Conservation (phyloP, 768 basidiomycete species). For the Lactifluus rugatus region DNA sequence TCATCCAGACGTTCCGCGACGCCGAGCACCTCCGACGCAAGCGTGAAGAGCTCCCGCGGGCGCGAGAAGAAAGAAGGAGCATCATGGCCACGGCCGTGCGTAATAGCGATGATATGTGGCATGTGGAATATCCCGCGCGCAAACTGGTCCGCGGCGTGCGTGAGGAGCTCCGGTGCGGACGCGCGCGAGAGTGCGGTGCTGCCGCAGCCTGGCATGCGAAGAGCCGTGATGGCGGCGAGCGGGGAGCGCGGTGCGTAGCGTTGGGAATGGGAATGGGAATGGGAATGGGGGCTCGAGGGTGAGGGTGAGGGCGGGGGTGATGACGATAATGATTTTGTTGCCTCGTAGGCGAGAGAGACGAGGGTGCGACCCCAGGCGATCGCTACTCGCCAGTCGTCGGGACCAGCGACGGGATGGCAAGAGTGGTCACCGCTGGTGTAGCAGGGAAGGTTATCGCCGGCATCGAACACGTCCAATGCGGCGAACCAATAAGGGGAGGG, state of each 20-base stretch:
- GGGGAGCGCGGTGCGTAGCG: conserved; percentile 30
- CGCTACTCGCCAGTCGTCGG: conserved; percentile 60
- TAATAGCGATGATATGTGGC: conserved; percentile 36
- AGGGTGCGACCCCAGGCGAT: conserved; percentile 59
- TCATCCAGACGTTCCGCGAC: conserved; percentile 46
- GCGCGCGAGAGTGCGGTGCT: conserved; percentile 36
- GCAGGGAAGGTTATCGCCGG: conserved; percentile 51
- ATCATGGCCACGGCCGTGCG: neutral
- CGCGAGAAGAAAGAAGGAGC: conserved; percentile 32
- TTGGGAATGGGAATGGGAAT: neutral
- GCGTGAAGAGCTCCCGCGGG: conserved; percentile 49
- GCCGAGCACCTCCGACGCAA: conserved; percentile 51
- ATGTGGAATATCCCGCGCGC: conserved; percentile 61
- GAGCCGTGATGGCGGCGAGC: conserved; percentile 39
- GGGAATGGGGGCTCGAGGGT: neutral
- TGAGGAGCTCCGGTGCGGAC: conserved; percentile 42
- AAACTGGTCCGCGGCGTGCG: conserved; percentile 60
- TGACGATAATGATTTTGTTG: neutral
- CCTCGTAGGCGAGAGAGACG: conserved; percentile 48
- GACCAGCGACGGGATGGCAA: conserved; percentile 6
- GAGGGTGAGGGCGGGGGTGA: conserved; percentile 23
- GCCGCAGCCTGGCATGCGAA: conserved; percentile 35
- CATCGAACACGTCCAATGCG: conserved; percentile 64
- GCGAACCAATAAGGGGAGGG: conserved; percentile 53
- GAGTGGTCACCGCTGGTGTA: conserved; percentile 21